Conservation (phyloP, 2,329 filamentous ascomycete genomes). For the Delphinella strobiligena region DNA sequence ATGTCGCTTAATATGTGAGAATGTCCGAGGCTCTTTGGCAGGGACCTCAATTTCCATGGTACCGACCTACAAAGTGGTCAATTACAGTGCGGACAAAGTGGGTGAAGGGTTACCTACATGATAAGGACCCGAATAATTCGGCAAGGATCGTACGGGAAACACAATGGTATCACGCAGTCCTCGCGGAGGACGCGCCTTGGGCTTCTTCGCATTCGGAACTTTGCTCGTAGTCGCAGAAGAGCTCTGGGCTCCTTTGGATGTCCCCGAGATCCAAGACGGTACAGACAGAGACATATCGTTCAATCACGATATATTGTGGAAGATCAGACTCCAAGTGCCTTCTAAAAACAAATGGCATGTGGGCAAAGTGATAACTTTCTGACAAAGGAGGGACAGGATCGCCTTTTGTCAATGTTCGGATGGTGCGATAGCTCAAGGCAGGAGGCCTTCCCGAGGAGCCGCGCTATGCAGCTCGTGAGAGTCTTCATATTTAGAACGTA, state of each 20-base stretch:
- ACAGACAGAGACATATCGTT: too few relatives aligned
- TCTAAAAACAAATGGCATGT: too few relatives aligned
- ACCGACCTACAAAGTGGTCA: slow-evolving; percentile 21
- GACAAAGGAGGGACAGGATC: too few relatives aligned
- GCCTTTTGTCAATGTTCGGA: too few relatives aligned
- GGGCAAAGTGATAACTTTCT: too few relatives aligned
- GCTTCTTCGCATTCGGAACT: slow-evolving; percentile 33
- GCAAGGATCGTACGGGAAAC: slow-evolving; percentile 33
- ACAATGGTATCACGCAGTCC: slow-evolving; percentile 36
- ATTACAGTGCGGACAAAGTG: slow-evolving; percentile 7
- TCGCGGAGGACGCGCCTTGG: slow-evolving; percentile 34
- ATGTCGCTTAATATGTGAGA: slow-evolving; percentile 39
- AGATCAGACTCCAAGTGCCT: too few relatives aligned
- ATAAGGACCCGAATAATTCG: slow-evolving; percentile 42
- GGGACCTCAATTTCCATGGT: slow-evolving; percentile 46
- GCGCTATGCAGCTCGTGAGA: too few relatives aligned
- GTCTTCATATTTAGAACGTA: too few relatives aligned
- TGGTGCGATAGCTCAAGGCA: too few relatives aligned
- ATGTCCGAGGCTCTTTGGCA: slow-evolving; percentile 31
- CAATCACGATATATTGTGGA: too few relatives aligned
- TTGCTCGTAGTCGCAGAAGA: slow-evolving; percentile 10
- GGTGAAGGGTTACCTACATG: slow-evolving; percentile 15
- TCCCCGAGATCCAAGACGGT: slow-evolving; percentile 7
- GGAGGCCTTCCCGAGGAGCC: too few relatives aligned
- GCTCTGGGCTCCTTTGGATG: slow-evolving; percentile 2